phyloP scores from a whole-genome alignment of 1,139 yeast genomes.

The Candida sojae region DNA sequence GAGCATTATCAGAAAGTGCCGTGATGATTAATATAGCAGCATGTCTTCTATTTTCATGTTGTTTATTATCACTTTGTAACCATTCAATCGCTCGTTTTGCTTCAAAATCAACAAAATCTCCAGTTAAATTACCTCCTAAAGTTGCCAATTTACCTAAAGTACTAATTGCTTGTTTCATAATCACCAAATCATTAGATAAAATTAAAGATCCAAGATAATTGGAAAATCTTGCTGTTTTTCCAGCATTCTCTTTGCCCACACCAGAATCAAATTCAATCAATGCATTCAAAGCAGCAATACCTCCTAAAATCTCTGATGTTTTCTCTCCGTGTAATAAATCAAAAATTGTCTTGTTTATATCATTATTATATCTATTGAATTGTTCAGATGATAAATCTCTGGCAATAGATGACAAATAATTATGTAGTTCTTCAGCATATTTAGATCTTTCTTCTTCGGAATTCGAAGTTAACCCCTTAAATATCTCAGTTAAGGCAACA shows the following conservation, averaged over 20 bases:
- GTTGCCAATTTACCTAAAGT: conserved; percentile 87
- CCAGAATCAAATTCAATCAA: conserved; percentile 76
- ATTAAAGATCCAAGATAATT: conserved; percentile 82
- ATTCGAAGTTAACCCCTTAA: conserved; percentile 52
- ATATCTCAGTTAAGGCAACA: conserved; percentile 54
- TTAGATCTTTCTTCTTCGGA: conserved; percentile 53
- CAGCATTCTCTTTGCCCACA: conserved; percentile 73
- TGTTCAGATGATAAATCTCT: conserved; percentile 79
- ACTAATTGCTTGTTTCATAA: conserved; percentile 83
- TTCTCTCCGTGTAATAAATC: conserved; percentile 81
- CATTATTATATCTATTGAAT: conserved; percentile 77
- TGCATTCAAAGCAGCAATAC: conserved; percentile 86
- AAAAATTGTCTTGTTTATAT: conserved; percentile 83
- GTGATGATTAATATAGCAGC: conserved; percentile 86
- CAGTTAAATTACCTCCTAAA: conserved; percentile 86
- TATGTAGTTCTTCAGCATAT: conserved; percentile 68
- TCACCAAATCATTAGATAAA: conserved; percentile 78
- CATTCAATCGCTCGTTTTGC: conserved; percentile 89
- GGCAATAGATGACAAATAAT: conserved; percentile 67
- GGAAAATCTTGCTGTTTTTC: conserved; percentile 87
- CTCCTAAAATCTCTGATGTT: conserved; percentile 77
- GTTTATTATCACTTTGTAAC: conserved; percentile 79
- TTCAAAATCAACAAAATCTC: conserved; percentile 91
- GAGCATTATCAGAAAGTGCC: conserved; percentile 85
- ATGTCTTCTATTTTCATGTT: conserved; percentile 77